Evolutionary conservation across 306 rosid genomes (phyloP), one percentile per base, ranked within the genome.

Genomic region (Cicer yamashitae): DNA sequence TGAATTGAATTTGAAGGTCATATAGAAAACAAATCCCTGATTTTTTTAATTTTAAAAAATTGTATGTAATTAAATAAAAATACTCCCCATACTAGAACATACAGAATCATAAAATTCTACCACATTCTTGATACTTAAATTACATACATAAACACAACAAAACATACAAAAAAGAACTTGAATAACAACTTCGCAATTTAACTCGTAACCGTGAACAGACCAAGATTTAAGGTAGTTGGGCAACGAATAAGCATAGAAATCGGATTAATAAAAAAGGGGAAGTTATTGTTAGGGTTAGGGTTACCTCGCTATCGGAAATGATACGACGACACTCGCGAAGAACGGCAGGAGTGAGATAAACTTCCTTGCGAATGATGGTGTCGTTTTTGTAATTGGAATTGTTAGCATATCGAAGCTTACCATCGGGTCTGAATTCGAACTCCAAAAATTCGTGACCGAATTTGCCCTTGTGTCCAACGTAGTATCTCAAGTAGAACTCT

Each of bases 331-430:
- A 94, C 76, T 94, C 96, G 15, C 96, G 92, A 62, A 94, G 79
- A 37, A 92, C 97, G 25, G 97, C 96, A 7, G 99, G 96, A 50
- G 97, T 89, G 71, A 94, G 92, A 67, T 87, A 94, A 78, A 92
- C 93, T 85, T 94, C 96, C 84, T 94, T 94, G 80, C 99, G 98
- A 52, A 94, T 94, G 85, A 94, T 94, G 75, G 96, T 94, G 75
- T 94, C 98, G 88, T 94, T 94, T 77, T 94, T 94, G 96, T 94
- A 94, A 83, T 94, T 94, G 85, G 99, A 94, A 82, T 94, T 94
- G 83, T 94, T 94, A 44, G 99, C 99, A 48, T 94, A 94, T 3
- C 99, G 96, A 10, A 94, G 99, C 86, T 90, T 94, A 0, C 99
- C 99, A 46, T 89, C 96, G 1, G 96, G 91, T 44, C 93, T 81